Evolutionary conservation across 352 stramenopile species (phyloP).

Genomic region (Phytophthora sansomeana): DNA sequence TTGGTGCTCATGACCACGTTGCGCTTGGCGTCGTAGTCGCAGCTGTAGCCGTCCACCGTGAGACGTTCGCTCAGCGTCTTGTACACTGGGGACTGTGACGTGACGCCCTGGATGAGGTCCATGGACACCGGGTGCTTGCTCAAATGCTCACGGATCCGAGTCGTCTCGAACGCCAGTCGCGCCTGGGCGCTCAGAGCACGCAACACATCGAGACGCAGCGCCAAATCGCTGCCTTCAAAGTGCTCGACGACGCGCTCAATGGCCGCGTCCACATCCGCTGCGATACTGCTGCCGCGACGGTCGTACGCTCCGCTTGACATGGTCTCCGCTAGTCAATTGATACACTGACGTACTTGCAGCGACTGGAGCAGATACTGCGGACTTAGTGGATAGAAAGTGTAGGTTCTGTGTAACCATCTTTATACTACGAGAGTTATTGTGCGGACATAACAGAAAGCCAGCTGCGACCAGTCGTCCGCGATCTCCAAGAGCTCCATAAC

Average conservation of each 20-base stretch:
- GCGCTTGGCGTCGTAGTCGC: conserved; percentile 66
- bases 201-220: conserved; percentile 74
- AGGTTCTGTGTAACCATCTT: no score
- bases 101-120: conserved; percentile 64
- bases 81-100: conserved; percentile 54
- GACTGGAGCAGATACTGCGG: conserved; percentile 24
- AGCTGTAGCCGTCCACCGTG: conserved; percentile 63
- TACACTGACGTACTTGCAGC: conserved; percentile 30
- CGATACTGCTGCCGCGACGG: conserved; percentile 68
- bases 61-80: conserved; percentile 53
- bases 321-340: conserved; percentile 7
- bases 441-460: conserved; percentile 12
- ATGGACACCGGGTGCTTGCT: conserved; percentile 65
- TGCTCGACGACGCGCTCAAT: conserved; percentile 80
- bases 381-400: conserved; percentile 11
- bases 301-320: conserved; percentile 53
- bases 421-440: neutral
- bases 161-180: conserved; percentile 73
- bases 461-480: conserved; percentile 25
- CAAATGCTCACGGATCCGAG: conserved; percentile 67
- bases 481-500: conserved; percentile 15
- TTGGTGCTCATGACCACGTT: conserved; percentile 68
- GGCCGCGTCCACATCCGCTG: conserved; percentile 59
- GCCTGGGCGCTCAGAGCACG: conserved; percentile 64
- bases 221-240: conserved; percentile 75